These are phyloP conservation scores for Saitozyma sp. DNA, from an alignment of 768 basidiomycete genomes.

Conservation along the genomic window DNA sequence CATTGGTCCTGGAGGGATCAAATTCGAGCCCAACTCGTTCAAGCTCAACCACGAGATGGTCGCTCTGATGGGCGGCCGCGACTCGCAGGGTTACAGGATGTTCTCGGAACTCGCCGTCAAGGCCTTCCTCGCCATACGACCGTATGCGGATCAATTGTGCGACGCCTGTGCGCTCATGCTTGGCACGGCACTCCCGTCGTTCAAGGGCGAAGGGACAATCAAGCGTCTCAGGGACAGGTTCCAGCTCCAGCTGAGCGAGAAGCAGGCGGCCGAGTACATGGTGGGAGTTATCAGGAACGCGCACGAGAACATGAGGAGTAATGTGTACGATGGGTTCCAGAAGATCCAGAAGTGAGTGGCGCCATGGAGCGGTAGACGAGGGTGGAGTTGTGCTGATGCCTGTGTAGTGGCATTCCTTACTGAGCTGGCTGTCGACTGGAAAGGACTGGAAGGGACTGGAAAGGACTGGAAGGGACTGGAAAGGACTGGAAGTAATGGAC, in stretches of 20 bases:
- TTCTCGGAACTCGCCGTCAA: constrained; percentile 94
- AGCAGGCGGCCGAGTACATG: constrained; percentile 94
- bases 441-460: no score
- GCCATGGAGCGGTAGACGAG: background rate
- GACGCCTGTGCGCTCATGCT: constrained; percentile 90
- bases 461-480: no score
- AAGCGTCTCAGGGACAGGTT: constrained; percentile 83
- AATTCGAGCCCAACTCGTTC: constrained; percentile 97
- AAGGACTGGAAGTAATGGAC: no score
- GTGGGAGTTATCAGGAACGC: constrained; percentile 83
- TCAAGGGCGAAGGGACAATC: constrained; percentile 94
- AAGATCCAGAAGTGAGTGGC: constrained; percentile 48
- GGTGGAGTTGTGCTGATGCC: background rate
- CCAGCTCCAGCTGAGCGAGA: constrained; percentile 74
- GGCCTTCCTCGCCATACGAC: constrained; percentile 94
- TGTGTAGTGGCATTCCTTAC: constrained; percentile 30
- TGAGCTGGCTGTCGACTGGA: background rate
- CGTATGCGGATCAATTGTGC: constrained; percentile 85
- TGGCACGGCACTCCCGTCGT: constrained; percentile 88
- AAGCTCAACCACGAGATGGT: constrained; percentile 99
- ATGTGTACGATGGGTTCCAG: constrained; percentile 95
- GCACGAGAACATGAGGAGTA: constrained; percentile 89
- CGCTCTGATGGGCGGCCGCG: constrained; percentile 89
- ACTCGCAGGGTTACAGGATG: constrained; percentile 89
- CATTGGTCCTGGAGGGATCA: constrained; percentile 94